These are phyloP conservation scores for Smithsoniella earleae DNA, from an alignment of 163 green algal genomes.

Conservation along the genomic window DNA sequence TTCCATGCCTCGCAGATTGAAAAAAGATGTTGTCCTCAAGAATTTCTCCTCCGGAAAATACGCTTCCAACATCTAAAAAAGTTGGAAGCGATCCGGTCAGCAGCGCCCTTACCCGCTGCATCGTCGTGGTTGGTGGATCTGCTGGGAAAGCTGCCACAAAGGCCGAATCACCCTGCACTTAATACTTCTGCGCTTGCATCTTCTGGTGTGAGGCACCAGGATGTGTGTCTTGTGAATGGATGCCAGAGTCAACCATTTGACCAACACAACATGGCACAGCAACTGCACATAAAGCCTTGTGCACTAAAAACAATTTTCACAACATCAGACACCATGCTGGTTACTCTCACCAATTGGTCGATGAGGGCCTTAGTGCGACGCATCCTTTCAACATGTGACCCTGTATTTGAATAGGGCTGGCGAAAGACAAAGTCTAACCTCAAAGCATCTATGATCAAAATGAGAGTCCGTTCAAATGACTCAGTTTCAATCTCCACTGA, in stretches of 20 bases:
- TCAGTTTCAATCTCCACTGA: too few relatives aligned
- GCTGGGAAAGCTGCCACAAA: slow-evolving; percentile 64
- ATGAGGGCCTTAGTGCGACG: slow-evolving; percentile 33
- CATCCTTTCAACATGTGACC: slow-evolving; percentile 29
- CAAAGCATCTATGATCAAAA: slow-evolving; percentile 63
- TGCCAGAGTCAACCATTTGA: too few relatives aligned
- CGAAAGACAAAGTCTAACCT: slow-evolving; percentile 52
- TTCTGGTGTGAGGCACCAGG: too few relatives aligned
- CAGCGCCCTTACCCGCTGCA: slow-evolving; percentile 77
- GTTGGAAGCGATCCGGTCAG: slow-evolving; percentile 73
- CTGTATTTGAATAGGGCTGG: not conserved
- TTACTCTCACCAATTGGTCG: slow-evolving; percentile 26
- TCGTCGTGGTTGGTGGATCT: slow-evolving; percentile 85
- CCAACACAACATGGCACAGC: not conserved
- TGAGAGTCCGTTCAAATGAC: slow-evolving; percentile 39
- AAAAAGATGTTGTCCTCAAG: slow-evolving; percentile 83
- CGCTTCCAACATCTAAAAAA: slow-evolving; percentile 83
- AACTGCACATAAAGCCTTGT: slow-evolving; percentile 1
- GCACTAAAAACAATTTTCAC: not conserved
- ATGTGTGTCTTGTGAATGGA: too few relatives aligned
- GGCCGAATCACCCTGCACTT: slow-evolving; percentile 40
- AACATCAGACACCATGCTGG: not conserved
- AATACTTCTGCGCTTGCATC: too few relatives aligned
- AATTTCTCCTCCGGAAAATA: slow-evolving; percentile 65
- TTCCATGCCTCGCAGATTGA: slow-evolving; percentile 53